Evolutionary conservation across 495 filamentous ascomycete genomes (phyloP).

Genomic region (Daldinia bambusicola): DNA sequence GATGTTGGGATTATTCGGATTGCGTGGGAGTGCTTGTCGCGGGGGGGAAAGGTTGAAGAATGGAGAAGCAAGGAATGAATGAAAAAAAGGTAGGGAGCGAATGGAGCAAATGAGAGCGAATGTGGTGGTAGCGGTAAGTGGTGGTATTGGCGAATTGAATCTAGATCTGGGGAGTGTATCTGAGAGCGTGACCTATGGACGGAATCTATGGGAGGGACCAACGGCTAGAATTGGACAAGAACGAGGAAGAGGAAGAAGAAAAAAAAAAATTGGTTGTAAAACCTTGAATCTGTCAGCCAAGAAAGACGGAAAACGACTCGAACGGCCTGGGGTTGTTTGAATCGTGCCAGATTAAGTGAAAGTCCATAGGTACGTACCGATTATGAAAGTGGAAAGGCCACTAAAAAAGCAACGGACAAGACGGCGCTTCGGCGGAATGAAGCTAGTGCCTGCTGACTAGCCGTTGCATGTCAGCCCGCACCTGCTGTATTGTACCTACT

Average conservation of each 20-base stretch:
- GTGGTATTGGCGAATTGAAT: slow-evolving; percentile 19
- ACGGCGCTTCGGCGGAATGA: slow-evolving; percentile 34
- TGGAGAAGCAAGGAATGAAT: slow-evolving; percentile 17
- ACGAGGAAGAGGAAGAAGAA: slow-evolving; percentile 15
- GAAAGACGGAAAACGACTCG: slow-evolving; percentile 20
- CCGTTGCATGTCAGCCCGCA: slow-evolving; percentile 3
- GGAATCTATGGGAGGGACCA: slow-evolving; percentile 11
- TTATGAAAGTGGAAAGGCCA: slow-evolving; percentile 1
- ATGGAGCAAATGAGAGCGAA: slow-evolving; percentile 13
- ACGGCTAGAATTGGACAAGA: slow-evolving; percentile 24
- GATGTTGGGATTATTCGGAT: slow-evolving; percentile 1
- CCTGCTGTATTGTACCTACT: neutral
- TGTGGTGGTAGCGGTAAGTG: slow-evolving; percentile 3
- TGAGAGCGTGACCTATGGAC: slow-evolving; percentile 30
- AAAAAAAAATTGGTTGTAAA: slow-evolving; percentile 27
- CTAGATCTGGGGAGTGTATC: slow-evolving; percentile 15
- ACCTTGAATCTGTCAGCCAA: slow-evolving; percentile 35
- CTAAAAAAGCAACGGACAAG: slow-evolving; percentile 10
- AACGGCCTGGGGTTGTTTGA: slow-evolving; percentile 5
- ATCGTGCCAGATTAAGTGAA: slow-evolving; percentile 32
- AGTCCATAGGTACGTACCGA: no score
- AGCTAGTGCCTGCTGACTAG: slow-evolving; percentile 25
- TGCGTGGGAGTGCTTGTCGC: slow-evolving; percentile 19
- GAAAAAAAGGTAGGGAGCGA: slow-evolving; percentile 6
- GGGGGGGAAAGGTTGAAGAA: slow-evolving; percentile 13